A percentile compares a stretch with the other conserved stretches of the same genome.
These are phyloP conservation scores for Epichloe gansuensis DNA, from an alignment of 2,329 filamentous ascomycete genomes.

Conservation along the genomic window DNA sequence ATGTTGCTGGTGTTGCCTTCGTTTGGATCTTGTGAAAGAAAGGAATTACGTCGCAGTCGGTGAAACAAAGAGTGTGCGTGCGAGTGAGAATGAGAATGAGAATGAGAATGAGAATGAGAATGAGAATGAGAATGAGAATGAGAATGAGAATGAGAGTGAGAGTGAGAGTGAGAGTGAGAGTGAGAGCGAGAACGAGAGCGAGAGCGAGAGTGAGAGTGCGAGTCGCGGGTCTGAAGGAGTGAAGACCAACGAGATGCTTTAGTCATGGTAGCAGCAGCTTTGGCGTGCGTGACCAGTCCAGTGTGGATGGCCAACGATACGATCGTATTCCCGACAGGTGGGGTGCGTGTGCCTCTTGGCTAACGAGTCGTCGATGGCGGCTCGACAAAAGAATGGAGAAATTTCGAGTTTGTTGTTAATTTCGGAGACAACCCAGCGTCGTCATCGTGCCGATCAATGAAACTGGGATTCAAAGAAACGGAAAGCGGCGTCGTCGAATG, in stretches of 20 bases:
- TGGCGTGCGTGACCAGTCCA: conserved; percentile 6
- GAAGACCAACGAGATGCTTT: conserved; percentile 23
- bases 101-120: conserved; percentile 12
- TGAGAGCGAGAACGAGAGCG: conserved; percentile 13
- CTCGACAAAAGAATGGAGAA: conserved; percentile 8
- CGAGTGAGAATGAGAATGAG: conserved; percentile 11
- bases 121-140: conserved; percentile 14
- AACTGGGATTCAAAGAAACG: not conserved
- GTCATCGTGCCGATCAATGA: conserved; percentile 5
- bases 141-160: conserved; percentile 14
- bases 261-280: conserved; percentile 18
- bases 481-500: not conserved
- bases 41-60: conserved; percentile 8
- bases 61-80: conserved; percentile 15
- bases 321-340: conserved; percentile 10
- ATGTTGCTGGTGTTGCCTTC: conserved; percentile 7
- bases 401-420: not conserved
- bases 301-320: conserved; percentile 6
- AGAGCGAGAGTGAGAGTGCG: conserved; percentile 13
- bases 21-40: conserved; percentile 7
- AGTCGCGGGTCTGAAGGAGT: conserved; percentile 23
- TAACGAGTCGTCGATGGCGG: not conserved
- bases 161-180: conserved; percentile 12
- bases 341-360: conserved; percentile 1
- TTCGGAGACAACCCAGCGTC: not conserved